Conservation (phyloP, 2,329 filamentous ascomycete species). For the Fusarium siculi region DNA sequence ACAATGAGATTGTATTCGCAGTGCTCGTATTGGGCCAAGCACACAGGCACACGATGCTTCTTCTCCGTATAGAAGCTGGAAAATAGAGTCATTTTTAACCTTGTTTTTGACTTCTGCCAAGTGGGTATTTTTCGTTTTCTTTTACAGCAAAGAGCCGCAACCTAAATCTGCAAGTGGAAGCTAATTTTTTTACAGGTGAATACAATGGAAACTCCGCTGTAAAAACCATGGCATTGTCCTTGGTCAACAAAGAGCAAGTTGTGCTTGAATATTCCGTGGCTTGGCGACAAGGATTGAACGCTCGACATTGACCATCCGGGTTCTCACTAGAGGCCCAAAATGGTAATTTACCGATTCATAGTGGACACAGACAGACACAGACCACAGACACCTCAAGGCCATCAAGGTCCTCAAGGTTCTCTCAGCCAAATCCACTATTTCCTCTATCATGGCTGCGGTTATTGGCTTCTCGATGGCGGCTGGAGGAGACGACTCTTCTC, state of each 20-base stretch:
- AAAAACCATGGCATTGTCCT: not conserved
- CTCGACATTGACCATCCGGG: slow-evolving; percentile 36
- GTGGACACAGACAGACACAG: slow-evolving; percentile 5
- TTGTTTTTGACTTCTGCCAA: slow-evolving; percentile 27
- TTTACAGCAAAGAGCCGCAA: slow-evolving; percentile 12
- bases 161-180: not conserved
- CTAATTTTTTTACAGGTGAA: not conserved
- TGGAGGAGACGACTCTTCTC: slow-evolving; percentile 3
- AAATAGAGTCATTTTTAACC: slow-evolving; percentile 29
- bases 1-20: not conserved
- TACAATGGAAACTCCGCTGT: not conserved
- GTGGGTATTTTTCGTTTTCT: slow-evolving; percentile 9
- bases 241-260: slow-evolving; percentile 1
- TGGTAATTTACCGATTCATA: slow-evolving; percentile 27
- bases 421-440: slow-evolving; percentile 28
- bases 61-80: not conserved
- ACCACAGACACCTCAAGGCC: slow-evolving; percentile 4
- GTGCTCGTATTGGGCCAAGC: not conserved
- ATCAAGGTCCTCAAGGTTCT: slow-evolving; percentile 41
- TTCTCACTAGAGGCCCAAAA: slow-evolving; percentile 29
- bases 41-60: not conserved
- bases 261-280: slow-evolving; percentile 8
- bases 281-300: slow-evolving; percentile 32
- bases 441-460: slow-evolving; percentile 7
- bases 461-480: slow-evolving; percentile 1